Percentiles rank a stretch among this genome's conserved stretches.
These are phyloP conservation scores for Hymenoscyphus occultus DNA, from an alignment of 2,329 filamentous ascomycete genomes.

Conservation along the genomic window DNA sequence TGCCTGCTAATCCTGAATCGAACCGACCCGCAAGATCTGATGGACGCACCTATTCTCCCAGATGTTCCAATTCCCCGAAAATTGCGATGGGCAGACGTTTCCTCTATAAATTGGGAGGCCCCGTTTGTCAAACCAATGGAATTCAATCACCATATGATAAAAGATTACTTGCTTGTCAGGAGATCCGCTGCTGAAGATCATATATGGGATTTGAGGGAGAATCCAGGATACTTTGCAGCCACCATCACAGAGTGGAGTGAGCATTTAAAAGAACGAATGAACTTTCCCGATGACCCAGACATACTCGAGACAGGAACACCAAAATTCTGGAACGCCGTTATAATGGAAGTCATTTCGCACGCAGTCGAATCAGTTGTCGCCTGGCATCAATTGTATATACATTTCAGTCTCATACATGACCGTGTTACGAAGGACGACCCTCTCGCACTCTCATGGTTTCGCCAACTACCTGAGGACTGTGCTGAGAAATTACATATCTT, in stretches of 20 bases:
- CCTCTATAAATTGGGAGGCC: background rate
- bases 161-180: background rate
- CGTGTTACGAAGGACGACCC: background rate
- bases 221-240: background rate
- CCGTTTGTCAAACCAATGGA: background rate
- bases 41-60: background rate
- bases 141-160: background rate
- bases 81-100: background rate
- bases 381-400: background rate
- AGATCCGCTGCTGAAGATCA: constrained; percentile 3
- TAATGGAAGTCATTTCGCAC: background rate
- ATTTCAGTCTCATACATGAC: background rate
- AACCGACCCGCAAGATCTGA: background rate
- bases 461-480: background rate
- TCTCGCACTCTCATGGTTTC: background rate
- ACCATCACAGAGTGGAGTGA: background rate
- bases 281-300: background rate
- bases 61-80: background rate
- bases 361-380: background rate
- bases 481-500: background rate
- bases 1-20: constrained; percentile 4
- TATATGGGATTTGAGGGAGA: constrained; percentile 5
- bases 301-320: background rate
- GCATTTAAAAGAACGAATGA: background rate
- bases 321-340: background rate